Conservation (phyloP, 164 flowering plant genomes). For the Aristolochia contorta region DNA sequence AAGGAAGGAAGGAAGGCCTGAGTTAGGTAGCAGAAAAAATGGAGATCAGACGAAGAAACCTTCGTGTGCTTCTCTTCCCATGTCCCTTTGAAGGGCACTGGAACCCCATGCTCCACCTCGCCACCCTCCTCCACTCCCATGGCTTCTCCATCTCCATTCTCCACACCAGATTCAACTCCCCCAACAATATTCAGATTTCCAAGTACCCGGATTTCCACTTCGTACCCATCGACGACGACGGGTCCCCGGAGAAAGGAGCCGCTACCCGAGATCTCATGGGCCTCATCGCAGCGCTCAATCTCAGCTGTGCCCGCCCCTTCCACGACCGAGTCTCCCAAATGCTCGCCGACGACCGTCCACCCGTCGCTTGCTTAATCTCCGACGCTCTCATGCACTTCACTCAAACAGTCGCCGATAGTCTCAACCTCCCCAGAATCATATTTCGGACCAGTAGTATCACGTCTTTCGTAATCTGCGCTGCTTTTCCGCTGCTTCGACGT, state of each 20-base stretch:
- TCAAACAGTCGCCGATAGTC: constrained; percentile 19
- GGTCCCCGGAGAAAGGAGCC: too few relatives aligned
- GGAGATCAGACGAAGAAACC: not conserved
- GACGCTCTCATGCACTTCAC: constrained; percentile 31
- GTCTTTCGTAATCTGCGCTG: constrained; percentile 5
- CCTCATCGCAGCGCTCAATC: too few relatives aligned
- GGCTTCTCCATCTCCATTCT: constrained; percentile 44
- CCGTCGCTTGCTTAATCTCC: constrained; percentile 26
- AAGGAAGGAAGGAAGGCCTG: too few relatives aligned
- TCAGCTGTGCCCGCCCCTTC: constrained; percentile 5
- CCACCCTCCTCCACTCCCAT: constrained; percentile 24
- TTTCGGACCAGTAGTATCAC: constrained; percentile 22
- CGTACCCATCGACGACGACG: constrained; percentile 11
- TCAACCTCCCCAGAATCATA: constrained; percentile 25
- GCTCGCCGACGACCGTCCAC: too few relatives aligned
- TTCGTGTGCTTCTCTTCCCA: constrained; percentile 30
- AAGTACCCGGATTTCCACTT: constrained; percentile 26
- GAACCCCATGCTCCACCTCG: constrained; percentile 51
- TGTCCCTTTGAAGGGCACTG: constrained; percentile 44
- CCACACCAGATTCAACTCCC: constrained; percentile 37
- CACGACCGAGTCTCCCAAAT: not conserved
- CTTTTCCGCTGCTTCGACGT: constrained; percentile 12
- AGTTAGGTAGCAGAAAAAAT: too few relatives aligned
- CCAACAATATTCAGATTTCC: constrained; percentile 11
- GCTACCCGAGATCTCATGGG: too few relatives aligned